Conservation (phyloP, 106 monocot species). For the Dioscorea alata region DNA sequence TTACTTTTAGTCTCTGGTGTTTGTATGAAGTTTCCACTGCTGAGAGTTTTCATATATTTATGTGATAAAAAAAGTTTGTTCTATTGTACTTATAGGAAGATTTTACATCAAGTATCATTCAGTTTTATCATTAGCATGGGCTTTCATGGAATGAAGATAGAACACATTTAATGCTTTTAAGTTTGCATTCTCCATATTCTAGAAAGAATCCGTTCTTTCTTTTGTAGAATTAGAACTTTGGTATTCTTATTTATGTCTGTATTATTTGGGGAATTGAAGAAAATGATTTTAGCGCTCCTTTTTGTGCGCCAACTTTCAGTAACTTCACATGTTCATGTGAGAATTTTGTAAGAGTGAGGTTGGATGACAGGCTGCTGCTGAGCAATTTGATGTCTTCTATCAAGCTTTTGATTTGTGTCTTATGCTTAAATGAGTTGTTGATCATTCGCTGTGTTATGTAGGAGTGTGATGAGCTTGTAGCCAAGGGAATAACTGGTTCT, state of each 20-base stretch:
- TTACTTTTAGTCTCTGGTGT: too few species aligned
- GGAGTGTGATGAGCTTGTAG: conserved; percentile 81
- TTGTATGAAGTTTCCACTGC: too few species aligned
- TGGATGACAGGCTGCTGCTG: too few species aligned
- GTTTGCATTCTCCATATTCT: not conserved
- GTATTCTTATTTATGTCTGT: not conserved
- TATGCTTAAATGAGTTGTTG: not conserved
- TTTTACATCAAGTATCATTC: too few species aligned
- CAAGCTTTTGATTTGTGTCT: not conserved
- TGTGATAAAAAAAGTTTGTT: too few species aligned
- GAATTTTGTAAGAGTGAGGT: too few species aligned
- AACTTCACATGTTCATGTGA: not conserved
- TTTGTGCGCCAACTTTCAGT: not conserved
- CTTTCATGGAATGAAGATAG: not conserved
- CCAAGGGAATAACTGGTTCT: conserved; percentile 67
- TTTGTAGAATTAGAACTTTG: not conserved
- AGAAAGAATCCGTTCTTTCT: not conserved
- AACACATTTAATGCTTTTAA: not conserved
- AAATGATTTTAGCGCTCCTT: not conserved
- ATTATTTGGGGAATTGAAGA: not conserved
- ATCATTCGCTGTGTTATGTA: conserved; percentile 5
- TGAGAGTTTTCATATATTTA: too few species aligned
- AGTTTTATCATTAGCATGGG: too few species aligned
- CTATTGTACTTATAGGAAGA: too few species aligned
- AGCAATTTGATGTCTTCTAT: too few species aligned